These are phyloP conservation scores for Linum lewisii DNA, from an alignment of 345 rosid genomes.

Conservation along the genomic window DNA sequence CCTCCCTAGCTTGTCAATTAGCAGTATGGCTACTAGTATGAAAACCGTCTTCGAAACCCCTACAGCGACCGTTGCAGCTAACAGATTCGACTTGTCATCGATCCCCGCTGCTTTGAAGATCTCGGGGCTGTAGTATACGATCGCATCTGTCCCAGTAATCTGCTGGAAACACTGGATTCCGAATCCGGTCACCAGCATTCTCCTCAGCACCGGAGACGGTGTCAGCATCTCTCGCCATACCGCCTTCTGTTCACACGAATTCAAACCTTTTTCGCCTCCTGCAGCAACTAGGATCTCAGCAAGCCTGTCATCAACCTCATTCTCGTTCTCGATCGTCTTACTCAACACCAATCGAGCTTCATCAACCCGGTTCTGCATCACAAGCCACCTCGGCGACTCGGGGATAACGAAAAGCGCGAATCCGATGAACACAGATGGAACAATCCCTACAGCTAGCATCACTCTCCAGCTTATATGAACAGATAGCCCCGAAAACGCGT, in stretches of 20 bases:
- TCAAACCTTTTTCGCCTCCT: constrained; percentile 13
- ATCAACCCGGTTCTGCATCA: constrained; percentile 14
- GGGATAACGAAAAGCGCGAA: constrained; percentile 19
- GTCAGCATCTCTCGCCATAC: constrained; percentile 17
- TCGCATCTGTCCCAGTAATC: constrained; percentile 21
- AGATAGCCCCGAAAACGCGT: constrained; percentile 18
- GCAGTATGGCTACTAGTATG: constrained; percentile 55
- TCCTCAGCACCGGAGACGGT: constrained; percentile 17
- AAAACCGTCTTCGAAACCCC: constrained; percentile 59
- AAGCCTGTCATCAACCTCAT: constrained; percentile 19
- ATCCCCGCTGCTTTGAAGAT: constrained; percentile 61
- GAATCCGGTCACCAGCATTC: constrained; percentile 16
- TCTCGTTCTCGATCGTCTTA: constrained; percentile 15
- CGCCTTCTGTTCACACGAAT: constrained; percentile 19
- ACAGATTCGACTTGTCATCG: constrained; percentile 42
- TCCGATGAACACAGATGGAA: constrained; percentile 17
- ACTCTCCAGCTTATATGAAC: constrained; percentile 19
- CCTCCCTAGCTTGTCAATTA: constrained; percentile 58
- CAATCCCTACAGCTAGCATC: constrained; percentile 22
- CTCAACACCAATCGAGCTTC: constrained; percentile 15
- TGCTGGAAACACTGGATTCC: constrained; percentile 25
- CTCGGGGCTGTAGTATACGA: constrained; percentile 54
- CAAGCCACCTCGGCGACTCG: constrained; percentile 25
- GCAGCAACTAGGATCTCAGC: constrained; percentile 23
- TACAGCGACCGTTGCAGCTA: constrained; percentile 67